Percentiles rank a stretch among this genome's conserved stretches.
Evolutionary conservation across 2,329 filamentous ascomycete genomes (phyloP).

Genomic region (Trichoderma harzianum): DNA sequence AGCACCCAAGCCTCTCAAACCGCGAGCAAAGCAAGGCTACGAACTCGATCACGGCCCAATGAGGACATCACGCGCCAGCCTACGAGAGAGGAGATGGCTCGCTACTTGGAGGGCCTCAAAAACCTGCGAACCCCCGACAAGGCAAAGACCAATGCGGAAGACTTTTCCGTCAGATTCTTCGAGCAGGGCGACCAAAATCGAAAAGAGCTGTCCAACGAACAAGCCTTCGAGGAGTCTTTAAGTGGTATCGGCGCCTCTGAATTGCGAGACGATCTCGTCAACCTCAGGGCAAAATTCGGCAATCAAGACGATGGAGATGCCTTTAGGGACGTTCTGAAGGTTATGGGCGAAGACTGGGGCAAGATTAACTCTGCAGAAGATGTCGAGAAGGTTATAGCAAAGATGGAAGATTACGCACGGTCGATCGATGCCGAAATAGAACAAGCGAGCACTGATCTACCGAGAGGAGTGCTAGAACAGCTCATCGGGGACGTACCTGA

Average conservation of each 20-base stretch:
- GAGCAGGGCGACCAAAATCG: constrained; percentile 42
- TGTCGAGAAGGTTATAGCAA: constrained; percentile 34
- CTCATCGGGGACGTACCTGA: constrained; percentile 30
- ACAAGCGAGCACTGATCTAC: constrained; percentile 30
- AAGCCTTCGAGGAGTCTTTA: constrained; percentile 41
- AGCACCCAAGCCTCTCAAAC: constrained; percentile 32
- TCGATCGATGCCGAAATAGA: constrained; percentile 37
- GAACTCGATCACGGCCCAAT: constrained; percentile 19
- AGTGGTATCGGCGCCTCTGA: constrained; percentile 35
- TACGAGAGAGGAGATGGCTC: constrained; percentile 26
- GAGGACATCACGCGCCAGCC: constrained; percentile 26
- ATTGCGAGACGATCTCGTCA: constrained; percentile 35
- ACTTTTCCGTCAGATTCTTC: constrained; percentile 44
- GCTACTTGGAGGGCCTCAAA: constrained; percentile 30
- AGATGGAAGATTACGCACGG: constrained; percentile 34
- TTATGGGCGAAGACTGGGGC: constrained; percentile 32
- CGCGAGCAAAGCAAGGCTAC: constrained; percentile 22
- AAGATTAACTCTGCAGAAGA: constrained; percentile 33
- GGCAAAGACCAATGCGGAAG: constrained; percentile 19
- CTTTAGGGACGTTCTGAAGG: constrained; percentile 35
- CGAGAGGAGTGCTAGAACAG: constrained; percentile 33
- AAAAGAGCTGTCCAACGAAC: constrained; percentile 37
- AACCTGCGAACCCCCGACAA: constrained; percentile 25
- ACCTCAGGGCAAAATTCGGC: constrained; percentile 38
- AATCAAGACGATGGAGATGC: constrained; percentile 33